phyloP scores from a whole-genome alignment of 1,139 yeast species.

The Hansenula lynferdii region DNA sequence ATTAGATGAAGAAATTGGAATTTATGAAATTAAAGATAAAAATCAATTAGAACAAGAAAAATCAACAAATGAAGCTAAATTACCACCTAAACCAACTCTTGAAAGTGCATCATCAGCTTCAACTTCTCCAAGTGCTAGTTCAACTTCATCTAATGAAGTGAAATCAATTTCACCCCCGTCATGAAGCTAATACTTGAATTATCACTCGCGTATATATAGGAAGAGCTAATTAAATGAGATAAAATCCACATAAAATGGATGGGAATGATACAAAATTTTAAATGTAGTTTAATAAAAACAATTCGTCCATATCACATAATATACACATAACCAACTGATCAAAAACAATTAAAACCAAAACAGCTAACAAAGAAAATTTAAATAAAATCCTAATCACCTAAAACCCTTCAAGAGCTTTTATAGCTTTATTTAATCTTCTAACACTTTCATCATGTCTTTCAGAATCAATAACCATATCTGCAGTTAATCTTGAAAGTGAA shows the following conservation, averaged over 20 bases:
- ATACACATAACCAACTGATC: not conserved
- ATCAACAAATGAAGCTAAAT: not conserved
- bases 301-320: not conserved
- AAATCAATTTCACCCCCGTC: not conserved
- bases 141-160: not conserved
- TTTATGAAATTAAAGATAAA: slow-evolving; percentile 23
- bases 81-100: not conserved
- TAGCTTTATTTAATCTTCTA: slow-evolving; percentile 70
- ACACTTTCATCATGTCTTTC: slow-evolving; percentile 79
- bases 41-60: not conserved
- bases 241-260: too few species aligned
- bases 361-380: not conserved
- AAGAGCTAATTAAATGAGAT: too few species aligned
- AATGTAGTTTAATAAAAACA: not conserved
- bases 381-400: slow-evolving; percentile 12
- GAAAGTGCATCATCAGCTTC: not conserved
- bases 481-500: slow-evolving; percentile 75
- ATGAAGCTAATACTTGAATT: too few species aligned
- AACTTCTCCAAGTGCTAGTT: not conserved
- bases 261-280: too few species aligned
- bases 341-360: not conserved
- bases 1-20: slow-evolving; percentile 26
- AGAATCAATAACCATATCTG: slow-evolving; percentile 85
- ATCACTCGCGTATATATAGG: too few species aligned
- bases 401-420: slow-evolving; percentile 81